phyloP scores from a whole-genome alignment of 139 green algal genomes.

The Chlorella sp. region DNA sequence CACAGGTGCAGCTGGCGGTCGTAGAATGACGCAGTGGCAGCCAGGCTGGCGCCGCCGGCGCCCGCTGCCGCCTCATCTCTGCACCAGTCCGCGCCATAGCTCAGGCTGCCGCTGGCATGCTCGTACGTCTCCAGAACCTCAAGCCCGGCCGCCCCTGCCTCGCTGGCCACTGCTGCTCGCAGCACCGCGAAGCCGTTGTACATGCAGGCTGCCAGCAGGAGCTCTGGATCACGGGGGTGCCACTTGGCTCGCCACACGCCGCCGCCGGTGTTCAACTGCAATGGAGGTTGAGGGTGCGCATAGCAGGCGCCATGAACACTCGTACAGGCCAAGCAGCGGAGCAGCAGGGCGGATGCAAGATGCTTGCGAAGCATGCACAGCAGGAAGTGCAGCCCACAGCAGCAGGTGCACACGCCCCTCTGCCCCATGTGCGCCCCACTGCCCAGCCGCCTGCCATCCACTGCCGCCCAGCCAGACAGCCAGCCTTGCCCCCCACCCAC shows the following conservation, averaged over 20 bases:
- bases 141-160: neutral
- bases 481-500: neutral
- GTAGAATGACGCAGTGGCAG: slow-evolving; percentile 61
- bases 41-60: neutral
- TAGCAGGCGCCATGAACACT: too few species aligned
- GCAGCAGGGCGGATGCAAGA: neutral
- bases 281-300: too few species aligned
- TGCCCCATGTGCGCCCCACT: neutral
- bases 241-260: slow-evolving; percentile 89
- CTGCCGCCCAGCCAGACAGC: too few species aligned
- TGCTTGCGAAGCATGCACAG: too few species aligned
- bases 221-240: slow-evolving; percentile 60
- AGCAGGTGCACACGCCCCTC: too few species aligned
- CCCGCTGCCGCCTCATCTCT: neutral
- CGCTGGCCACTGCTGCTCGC: neutral
- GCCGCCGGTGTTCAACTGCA: slow-evolving; percentile 73
- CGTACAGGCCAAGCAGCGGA: too few species aligned
- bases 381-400: neutral
- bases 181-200: slow-evolving; percentile 79
- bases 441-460: too few species aligned
- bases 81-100: slow-evolving; percentile 63
- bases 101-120: slow-evolving; percentile 48
- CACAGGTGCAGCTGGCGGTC: slow-evolving; percentile 62
- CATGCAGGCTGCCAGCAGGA: slow-evolving; percentile 88
- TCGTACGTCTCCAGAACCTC: slow-evolving; percentile 37